Evolutionary conservation across 2,329 filamentous ascomycete genomes (phyloP).

Genomic region (Fusarium burgessii): DNA sequence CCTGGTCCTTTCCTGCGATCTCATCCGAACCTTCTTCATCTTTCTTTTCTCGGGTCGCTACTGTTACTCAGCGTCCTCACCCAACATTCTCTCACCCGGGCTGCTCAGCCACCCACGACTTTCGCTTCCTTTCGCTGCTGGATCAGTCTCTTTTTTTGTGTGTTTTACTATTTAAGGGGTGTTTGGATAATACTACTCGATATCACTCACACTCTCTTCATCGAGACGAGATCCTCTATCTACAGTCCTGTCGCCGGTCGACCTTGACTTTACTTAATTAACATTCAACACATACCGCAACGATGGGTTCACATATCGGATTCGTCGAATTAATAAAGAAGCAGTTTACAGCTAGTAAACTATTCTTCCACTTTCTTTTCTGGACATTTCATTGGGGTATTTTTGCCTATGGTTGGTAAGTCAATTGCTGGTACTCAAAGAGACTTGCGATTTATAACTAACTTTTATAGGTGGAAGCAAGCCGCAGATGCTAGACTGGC

Average conservation of each 20-base stretch:
- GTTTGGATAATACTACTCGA: constrained; percentile 19
- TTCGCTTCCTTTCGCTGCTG: constrained; percentile 61
- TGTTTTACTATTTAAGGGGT: constrained; percentile 36
- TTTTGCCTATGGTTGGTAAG: constrained; percentile 90
- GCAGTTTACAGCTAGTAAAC: constrained; percentile 77
- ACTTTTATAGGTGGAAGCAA: constrained; percentile 79
- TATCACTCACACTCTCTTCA: not conserved
- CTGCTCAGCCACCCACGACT: constrained; percentile 38
- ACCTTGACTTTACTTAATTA: constrained; percentile 25
- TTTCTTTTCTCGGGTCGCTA: constrained; percentile 40
- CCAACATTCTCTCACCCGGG: constrained; percentile 25
- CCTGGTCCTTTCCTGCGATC: constrained; percentile 22
- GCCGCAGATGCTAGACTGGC: constrained; percentile 74
- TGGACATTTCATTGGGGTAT: constrained; percentile 81
- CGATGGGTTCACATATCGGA: constrained; percentile 57
- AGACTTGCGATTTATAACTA: not conserved
- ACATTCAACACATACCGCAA: constrained; percentile 39
- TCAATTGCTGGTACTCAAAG: not conserved
- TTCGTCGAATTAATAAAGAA: constrained; percentile 63
- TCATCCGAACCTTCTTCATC: constrained; percentile 26
- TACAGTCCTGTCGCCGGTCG: constrained; percentile 40
- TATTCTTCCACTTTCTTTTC: constrained; percentile 84
- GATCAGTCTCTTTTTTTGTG: constrained; percentile 64
- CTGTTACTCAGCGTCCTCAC: constrained; percentile 33
- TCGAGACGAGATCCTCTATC: constrained; percentile 3